These are phyloP conservation scores for Candida boleticola DNA, from an alignment of 805 yeast species.

Conservation along the genomic window DNA sequence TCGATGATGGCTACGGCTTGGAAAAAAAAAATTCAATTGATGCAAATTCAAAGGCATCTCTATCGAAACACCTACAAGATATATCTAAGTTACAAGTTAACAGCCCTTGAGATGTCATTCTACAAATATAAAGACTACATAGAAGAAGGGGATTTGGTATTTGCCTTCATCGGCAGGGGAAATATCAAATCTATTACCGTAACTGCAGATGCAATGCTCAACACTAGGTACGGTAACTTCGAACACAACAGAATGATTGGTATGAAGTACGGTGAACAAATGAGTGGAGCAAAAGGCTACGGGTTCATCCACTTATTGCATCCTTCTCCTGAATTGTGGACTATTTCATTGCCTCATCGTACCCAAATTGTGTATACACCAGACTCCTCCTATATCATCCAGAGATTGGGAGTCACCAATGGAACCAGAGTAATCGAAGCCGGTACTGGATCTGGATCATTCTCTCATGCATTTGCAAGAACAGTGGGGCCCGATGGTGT, in stretches of 20 bases:
- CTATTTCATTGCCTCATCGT: conserved; percentile 91
- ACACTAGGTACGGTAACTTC: conserved; percentile 88
- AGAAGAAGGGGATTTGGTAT: conserved; percentile 81
- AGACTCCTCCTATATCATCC: conserved; percentile 88
- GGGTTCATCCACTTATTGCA: conserved; percentile 87
- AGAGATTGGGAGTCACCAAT: conserved; percentile 69
- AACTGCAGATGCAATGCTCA: conserved; percentile 56
- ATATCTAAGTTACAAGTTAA: too few relatives aligned
- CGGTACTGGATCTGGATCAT: conserved; percentile 97
- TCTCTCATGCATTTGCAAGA: conserved; percentile 89
- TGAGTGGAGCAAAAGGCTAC: conserved; percentile 68
- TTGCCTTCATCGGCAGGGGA: conserved; percentile 82
- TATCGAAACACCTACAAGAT: too few relatives aligned
- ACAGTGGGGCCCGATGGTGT: conserved; percentile 61
- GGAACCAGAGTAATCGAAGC: conserved; percentile 89
- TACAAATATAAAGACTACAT: conserved; percentile 61
- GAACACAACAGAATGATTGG: conserved; percentile 86
- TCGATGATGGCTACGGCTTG: too few relatives aligned
- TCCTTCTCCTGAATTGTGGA: conserved; percentile 96
- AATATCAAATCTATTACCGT: conserved; percentile 73
- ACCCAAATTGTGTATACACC: conserved; percentile 98
- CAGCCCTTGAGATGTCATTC: too few relatives aligned
- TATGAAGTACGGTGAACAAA: conserved; percentile 77
- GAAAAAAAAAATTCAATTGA: background rate
- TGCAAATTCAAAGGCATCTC: background rate